Evolutionary conservation across 805 yeast species (phyloP), one percentile per base, ranked within the genome.

Genomic region (Starmerella sp.): DNA sequence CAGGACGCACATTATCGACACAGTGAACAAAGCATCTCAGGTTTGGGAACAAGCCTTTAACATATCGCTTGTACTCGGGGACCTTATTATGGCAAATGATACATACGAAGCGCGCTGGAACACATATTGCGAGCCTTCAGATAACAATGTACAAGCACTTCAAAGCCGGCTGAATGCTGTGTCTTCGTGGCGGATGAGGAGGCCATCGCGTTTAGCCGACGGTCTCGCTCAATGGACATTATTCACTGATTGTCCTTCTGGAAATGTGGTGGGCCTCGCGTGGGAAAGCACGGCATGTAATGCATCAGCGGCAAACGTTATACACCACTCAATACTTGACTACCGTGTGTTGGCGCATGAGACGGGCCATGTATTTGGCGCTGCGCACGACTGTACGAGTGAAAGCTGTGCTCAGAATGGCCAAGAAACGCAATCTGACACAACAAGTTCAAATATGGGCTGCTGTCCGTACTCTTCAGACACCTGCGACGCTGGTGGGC

Each of bases 291-390:
- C 64, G 55, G 66, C 65, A 2, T 70, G 74, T 58, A 55, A 54
- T 13, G 60, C 63, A 2, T 63, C 67, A 14, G 73, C 71, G 14
- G 60, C 68, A 7, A 69, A 66, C 43, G 71, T 71, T n/a, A 60
- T 71, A 3, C 60, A 67, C 14, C 64, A 65, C 39, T 65, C 70
- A 0, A 35, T 60, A 10, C 58, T 63, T 3, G 73, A 70, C 53
- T 68, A 71, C 67, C 58, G 63, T 14, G 71, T 70, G 11, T 55
- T 67, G 13, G 73, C 74, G 1, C 74, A 71, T 55, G 74, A 71
- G 51, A 50, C 68, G 9, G 74, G 73, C 22, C 74, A 71, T 47
- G 62, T 67, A 2, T 71, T 71, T 56, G 74, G 74, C 8, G 74
- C 74, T 7, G 72, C 69, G 15, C 74, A 71, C 55, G 74, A 71